Base-by-base conservation (phyloP, 129 eudicot species). In the Chrysanthemum lavandulifolium region DNA sequence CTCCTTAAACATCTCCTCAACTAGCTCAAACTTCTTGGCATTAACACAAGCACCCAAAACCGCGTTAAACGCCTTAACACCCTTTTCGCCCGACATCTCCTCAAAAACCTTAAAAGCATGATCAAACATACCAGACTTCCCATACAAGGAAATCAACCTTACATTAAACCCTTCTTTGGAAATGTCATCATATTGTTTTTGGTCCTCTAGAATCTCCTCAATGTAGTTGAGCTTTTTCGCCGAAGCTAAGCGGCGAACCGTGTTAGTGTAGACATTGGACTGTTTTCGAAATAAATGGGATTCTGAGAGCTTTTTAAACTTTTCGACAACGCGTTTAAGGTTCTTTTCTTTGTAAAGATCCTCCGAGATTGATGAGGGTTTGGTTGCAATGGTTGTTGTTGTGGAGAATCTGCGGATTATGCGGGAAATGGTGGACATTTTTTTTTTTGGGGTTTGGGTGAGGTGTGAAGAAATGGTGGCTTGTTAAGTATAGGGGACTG, bases 41-140 rank as follows among this genome's bases (percentile, higher is more conserved):
- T 47, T 68, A 8, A 83, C 78, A 25, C 85, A 84, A 12, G 96
- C 93, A 5, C 80, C 71, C 57, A 90, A 67, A 31, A 90, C 87
- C 45, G 91, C 91, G 79, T 88, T 85, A 50, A 88, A 81, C 7
- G 90, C 81, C 13, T 50, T 55, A 14, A 85, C 78, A 10, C 86
- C 83, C 3, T 77, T 83, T 81, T 69, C 77, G 43, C 3, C 85
- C 58, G 91, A 85, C 95, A 88, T 80, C 81, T 88, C 95, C 15
- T 83, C 95, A 76, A 88, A 88, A 88, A 88, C 65, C 79, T 88
- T 76, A 21, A 47, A 81, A 3, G 95, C 91, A 58, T 85, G 83
- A 40, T 83, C 86, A 21, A 78, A 71, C 95, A 88, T 88, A 23
- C 78, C 82, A 2, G 91, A 64, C 52, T 73, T 76, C 1, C 88